Evolutionary conservation across 371 early-diverging fungal genomes (phyloP).

Genomic region (Rhizomucor pusillus): DNA sequence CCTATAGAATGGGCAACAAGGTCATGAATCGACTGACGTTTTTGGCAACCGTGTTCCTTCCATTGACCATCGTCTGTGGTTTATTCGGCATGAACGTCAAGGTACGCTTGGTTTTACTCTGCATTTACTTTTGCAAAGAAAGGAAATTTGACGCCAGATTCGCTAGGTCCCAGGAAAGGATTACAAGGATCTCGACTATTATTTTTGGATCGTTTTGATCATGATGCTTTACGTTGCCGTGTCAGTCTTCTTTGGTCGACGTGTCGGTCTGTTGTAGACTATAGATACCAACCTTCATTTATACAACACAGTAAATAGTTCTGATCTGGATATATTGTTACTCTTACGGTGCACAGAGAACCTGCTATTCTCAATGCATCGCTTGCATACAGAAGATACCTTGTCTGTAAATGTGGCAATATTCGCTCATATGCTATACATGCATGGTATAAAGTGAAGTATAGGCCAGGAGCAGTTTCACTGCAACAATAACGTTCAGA

Average conservation of each 20-base stretch:
- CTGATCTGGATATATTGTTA: too few relatives aligned
- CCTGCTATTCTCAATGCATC: too few relatives aligned
- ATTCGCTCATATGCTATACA: too few relatives aligned
- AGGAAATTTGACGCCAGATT: neutral
- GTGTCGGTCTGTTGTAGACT: constrained; percentile 4
- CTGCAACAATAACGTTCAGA: too few relatives aligned
- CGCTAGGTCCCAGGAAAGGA: constrained; percentile 68
- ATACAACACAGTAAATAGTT: too few relatives aligned
- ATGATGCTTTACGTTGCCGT: constrained; percentile 39
- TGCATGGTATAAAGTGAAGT: too few relatives aligned
- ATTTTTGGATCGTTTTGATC: constrained; percentile 67
- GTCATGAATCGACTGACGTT: constrained; percentile 84
- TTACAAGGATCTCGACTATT: constrained; percentile 60
- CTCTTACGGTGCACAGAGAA: too few relatives aligned
- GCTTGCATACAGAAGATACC: too few relatives aligned
- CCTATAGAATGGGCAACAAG: constrained; percentile 74
- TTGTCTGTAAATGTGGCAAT: too few relatives aligned
- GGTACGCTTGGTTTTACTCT: constrained; percentile 8
- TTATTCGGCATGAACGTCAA: constrained; percentile 61
- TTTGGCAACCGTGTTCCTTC: constrained; percentile 79
- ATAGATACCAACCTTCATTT: too few relatives aligned
- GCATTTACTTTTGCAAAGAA: too few relatives aligned
- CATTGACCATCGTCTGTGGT: constrained; percentile 83
- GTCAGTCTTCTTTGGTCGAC: constrained; percentile 27
- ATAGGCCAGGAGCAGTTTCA: too few relatives aligned